phyloP scores from a whole-genome alignment of 2,329 filamentous ascomycete species.

The Aspergillus fumigatiaffinis region DNA sequence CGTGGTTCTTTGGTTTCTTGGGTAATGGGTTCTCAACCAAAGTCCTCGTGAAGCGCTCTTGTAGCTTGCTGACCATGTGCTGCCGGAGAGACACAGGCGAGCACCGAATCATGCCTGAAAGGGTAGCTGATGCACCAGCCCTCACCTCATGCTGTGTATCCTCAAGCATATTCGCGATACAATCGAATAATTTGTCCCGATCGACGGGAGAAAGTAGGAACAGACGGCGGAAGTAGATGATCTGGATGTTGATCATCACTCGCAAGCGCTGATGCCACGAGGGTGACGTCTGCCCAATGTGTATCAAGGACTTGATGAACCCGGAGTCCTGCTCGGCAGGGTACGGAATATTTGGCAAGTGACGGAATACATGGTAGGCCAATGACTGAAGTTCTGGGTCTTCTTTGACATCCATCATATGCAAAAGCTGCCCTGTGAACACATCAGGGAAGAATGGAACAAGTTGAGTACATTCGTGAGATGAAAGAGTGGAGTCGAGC shows the following conservation, averaged over 20 bases:
- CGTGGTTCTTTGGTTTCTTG: conserved; percentile 51
- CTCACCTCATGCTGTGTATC: conserved; percentile 92
- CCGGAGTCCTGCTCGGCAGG: conserved; percentile 76
- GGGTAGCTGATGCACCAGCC: conserved; percentile 82
- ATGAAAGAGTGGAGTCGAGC: conserved; percentile 87
- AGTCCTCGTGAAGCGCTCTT: conserved; percentile 71
- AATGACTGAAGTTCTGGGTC: conserved; percentile 92
- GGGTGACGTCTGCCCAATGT: conserved; percentile 75
- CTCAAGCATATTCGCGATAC: conserved; percentile 91
- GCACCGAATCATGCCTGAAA: conserved; percentile 97
- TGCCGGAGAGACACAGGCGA: conserved; percentile 77
- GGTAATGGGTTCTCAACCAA: conserved; percentile 84
- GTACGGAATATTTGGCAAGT: conserved; percentile 93
- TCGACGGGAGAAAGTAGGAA: conserved; percentile 76
- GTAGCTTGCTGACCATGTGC: conserved; percentile 70
- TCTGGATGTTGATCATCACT: conserved; percentile 96
- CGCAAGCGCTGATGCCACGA: conserved; percentile 96
- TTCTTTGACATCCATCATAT: conserved; percentile 99
- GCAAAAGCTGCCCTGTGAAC: conserved; percentile 87
- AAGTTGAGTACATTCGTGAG: conserved; percentile 87
- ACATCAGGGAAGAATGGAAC: conserved; percentile 84
- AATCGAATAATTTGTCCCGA: conserved; percentile 77
- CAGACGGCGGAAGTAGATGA: conserved; percentile 93
- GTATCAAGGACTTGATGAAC: conserved; percentile 82
- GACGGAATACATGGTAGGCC: conserved; percentile 94